These are phyloP conservation scores for Echria macrotheca DNA, from an alignment of 495 filamentous ascomycete genomes.

Conservation along the genomic window DNA sequence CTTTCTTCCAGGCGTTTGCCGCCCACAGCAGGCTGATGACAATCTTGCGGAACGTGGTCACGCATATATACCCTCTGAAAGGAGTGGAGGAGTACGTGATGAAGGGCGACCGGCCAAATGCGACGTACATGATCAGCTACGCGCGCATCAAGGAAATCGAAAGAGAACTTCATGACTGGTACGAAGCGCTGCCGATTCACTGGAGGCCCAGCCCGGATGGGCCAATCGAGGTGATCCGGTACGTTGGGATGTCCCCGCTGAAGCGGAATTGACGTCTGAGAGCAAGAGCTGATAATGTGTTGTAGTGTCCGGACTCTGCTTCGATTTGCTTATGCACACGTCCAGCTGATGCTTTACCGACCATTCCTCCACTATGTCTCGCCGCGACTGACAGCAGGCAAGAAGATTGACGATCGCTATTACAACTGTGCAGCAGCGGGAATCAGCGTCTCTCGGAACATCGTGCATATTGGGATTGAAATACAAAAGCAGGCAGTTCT, in stretches of 20 bases:
- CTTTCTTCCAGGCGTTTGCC: constrained; percentile 75
- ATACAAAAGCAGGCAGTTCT: constrained; percentile 81
- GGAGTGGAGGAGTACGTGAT: constrained; percentile 53
- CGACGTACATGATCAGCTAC: constrained; percentile 78
- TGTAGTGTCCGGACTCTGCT: constrained; percentile 77
- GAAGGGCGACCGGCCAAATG: constrained; percentile 31
- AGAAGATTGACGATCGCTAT: constrained; percentile 73
- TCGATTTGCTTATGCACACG: constrained; percentile 81
- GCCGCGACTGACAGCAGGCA: constrained; percentile 54
- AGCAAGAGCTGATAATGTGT: no score
- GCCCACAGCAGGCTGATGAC: constrained; percentile 74
- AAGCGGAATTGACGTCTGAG: no score
- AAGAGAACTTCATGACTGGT: constrained; percentile 76
- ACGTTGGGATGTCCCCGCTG: constrained; percentile 30
- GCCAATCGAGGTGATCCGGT: constrained; percentile 70
- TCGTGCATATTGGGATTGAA: constrained; percentile 83
- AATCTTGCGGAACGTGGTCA: constrained; percentile 79
- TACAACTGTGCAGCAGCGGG: constrained; percentile 92
- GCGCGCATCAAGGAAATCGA: constrained; percentile 88
- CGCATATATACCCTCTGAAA: constrained; percentile 86
- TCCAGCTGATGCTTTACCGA: constrained; percentile 91
- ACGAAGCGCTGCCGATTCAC: constrained; percentile 66
- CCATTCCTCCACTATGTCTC: constrained; percentile 96
- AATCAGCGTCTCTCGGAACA: constrained; percentile 86
- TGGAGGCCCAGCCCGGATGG: constrained; percentile 73